phyloP scores from a whole-genome alignment of 805 yeast species.

The Saccharomyces eubayanus region DNA sequence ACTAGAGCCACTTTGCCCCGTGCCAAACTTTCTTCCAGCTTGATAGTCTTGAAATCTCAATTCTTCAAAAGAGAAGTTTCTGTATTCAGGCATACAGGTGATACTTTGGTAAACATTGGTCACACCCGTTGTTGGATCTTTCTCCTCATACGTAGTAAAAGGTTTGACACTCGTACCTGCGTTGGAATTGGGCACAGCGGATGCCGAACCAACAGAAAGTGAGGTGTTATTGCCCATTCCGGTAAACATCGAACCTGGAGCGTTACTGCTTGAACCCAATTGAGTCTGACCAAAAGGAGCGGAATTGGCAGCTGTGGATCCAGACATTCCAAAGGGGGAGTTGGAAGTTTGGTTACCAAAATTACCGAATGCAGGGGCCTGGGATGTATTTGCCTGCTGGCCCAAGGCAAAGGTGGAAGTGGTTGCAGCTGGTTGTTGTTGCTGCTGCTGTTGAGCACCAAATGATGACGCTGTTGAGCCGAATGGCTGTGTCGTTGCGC shows the following conservation, averaged over 20 bases:
- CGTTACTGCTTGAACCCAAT: slow-evolving; percentile 10
- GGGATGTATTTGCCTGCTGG: neutral
- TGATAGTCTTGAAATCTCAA: slow-evolving; percentile 82
- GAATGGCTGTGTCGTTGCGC: slow-evolving; percentile 16
- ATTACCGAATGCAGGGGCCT: slow-evolving; percentile 3
- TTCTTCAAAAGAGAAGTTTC: slow-evolving; percentile 75
- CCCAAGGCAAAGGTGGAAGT: slow-evolving; percentile 28
- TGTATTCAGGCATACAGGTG: slow-evolving; percentile 85
- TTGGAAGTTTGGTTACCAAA: slow-evolving; percentile 2
- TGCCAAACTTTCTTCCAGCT: slow-evolving; percentile 38
- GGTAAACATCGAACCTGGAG: slow-evolving; percentile 15
- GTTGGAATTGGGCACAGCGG: slow-evolving; percentile 9
- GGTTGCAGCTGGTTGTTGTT: slow-evolving; percentile 8
- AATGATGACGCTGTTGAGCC: slow-evolving; percentile 16
- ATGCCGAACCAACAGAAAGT: slow-evolving; percentile 15
- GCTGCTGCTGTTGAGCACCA: slow-evolving; percentile 19
- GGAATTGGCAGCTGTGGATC: slow-evolving; percentile 25
- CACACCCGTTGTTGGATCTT: slow-evolving; percentile 52
- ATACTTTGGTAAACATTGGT: slow-evolving; percentile 63
- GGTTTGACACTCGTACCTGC: slow-evolving; percentile 65
- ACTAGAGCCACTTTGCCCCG: slow-evolving; percentile 14
- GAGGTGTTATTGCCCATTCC: slow-evolving; percentile 16
- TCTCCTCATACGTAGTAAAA: slow-evolving; percentile 61
- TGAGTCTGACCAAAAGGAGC: slow-evolving; percentile 7
- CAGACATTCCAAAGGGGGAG: slow-evolving; percentile 30